Conservation (phyloP, 352 stramenopile genomes). For the Phytopythium vexans region DNA sequence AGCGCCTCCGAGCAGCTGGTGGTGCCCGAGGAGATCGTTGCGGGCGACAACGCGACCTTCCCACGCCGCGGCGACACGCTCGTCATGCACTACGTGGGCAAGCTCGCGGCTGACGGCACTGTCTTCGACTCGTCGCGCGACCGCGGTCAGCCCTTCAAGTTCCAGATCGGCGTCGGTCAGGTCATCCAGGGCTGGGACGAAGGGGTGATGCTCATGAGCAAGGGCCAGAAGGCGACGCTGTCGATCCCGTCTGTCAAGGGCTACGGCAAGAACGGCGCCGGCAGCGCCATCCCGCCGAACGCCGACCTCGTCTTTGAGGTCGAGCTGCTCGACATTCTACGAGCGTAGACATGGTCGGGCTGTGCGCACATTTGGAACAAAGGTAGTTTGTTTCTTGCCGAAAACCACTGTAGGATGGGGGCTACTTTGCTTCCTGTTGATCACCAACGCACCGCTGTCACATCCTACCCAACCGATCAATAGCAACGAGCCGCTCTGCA, state of each 20-base stretch:
- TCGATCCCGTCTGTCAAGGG: slow-evolving; percentile 91
- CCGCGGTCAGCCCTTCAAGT: slow-evolving; percentile 75
- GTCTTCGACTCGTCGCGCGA: slow-evolving; percentile 80
- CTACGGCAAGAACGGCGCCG: slow-evolving; percentile 84
- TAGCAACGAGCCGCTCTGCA: too few species aligned
- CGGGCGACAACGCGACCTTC: slow-evolving; percentile 66
- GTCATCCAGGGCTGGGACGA: slow-evolving; percentile 96
- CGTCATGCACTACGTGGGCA: slow-evolving; percentile 85
- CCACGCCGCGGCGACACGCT: slow-evolving; percentile 66
- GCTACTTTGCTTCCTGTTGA: too few species aligned
- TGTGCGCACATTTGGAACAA: not conserved
- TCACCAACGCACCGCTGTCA: too few species aligned
- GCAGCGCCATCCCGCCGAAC: slow-evolving; percentile 88
- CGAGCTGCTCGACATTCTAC: slow-evolving; percentile 86
- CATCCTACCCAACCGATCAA: too few species aligned
- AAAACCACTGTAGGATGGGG: too few species aligned
- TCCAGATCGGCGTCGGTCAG: slow-evolving; percentile 76
- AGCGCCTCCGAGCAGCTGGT: slow-evolving; percentile 57
- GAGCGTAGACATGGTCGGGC: slow-evolving; percentile 1
- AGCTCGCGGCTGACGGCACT: slow-evolving; percentile 52
- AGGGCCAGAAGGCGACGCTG: slow-evolving; percentile 92
- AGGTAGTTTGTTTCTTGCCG: too few species aligned
- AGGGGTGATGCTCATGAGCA: slow-evolving; percentile 93
- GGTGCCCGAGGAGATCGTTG: slow-evolving; percentile 61
- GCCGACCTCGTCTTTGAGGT: slow-evolving; percentile 94